Percentiles rank a stretch among this genome's conserved stretches.
Evolutionary conservation across 495 filamentous ascomycete genomes (phyloP).

Genomic region (Parachaetomium inaequale): DNA sequence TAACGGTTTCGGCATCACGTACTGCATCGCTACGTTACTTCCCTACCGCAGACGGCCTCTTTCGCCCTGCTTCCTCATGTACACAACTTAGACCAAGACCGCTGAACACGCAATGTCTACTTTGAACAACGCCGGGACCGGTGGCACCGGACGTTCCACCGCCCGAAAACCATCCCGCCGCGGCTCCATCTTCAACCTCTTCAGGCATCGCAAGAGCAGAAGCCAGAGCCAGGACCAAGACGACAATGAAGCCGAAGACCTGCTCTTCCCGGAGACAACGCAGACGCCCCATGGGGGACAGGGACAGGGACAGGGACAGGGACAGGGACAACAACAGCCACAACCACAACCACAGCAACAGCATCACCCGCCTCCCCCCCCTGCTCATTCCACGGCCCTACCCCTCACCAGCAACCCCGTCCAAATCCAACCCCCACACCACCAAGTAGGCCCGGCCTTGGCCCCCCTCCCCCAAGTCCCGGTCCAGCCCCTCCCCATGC

Average conservation of each 20-base stretch:
- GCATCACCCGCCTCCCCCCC: neutral
- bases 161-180: neutral
- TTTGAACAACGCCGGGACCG: neutral
- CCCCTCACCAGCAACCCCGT: neutral
- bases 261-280: neutral
- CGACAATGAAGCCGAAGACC: neutral
- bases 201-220: neutral
- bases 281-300: neutral
- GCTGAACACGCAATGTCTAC: neutral
- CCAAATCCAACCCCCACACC: neutral
- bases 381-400: neutral
- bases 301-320: neutral
- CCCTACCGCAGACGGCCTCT: neutral
- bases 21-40: neutral
- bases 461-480: too few species aligned
- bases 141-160: neutral
- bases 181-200: neutral
- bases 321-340: neutral
- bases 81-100: neutral
- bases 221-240: neutral
- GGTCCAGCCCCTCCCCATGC: too few species aligned
- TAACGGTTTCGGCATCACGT: conserved; percentile 4
- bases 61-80: neutral
- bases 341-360: neutral
- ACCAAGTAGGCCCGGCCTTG: neutral